Conservation (phyloP, 139 green algal species). For the Micromonas pusilla region DNA sequence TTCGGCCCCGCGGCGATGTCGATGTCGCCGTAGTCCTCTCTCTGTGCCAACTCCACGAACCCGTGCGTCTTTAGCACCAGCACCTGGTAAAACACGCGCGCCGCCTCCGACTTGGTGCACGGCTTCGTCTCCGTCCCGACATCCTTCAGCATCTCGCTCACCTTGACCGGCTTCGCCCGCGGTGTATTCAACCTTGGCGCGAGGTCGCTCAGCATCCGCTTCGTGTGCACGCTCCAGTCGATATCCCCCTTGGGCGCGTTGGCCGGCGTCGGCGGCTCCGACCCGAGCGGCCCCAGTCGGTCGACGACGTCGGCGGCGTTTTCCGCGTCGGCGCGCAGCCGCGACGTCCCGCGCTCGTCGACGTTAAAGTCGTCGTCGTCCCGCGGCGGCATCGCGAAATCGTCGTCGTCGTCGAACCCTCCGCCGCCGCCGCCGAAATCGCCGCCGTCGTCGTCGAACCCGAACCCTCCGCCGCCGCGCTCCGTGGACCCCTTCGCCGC, state of each 20-base stretch:
- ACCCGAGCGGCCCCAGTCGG: too few species aligned
- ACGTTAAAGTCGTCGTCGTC: too few species aligned
- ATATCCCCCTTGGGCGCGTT: conserved; percentile 5
- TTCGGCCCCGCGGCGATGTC: background rate
- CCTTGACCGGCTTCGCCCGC: background rate
- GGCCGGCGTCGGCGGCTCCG: background rate
- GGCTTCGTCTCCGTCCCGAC: background rate
- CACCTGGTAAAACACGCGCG: conserved; percentile 21
- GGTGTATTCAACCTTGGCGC: background rate
- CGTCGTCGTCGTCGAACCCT: background rate
- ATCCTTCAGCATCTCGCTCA: background rate
- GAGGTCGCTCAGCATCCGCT: conserved; percentile 12
- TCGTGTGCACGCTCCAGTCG: conserved; percentile 7
- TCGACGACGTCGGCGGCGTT: too few species aligned
- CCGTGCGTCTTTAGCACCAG: conserved; percentile 13
- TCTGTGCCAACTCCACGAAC: background rate
- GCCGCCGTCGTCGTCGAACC: background rate
- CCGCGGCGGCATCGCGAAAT: too few species aligned
- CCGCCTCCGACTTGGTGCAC: background rate
- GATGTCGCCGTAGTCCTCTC: background rate
- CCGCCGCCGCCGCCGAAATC: background rate
- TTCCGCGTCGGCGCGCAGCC: too few species aligned
- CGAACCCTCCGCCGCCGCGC: background rate
- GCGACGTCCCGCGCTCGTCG: too few species aligned
- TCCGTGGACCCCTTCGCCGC: background rate